A percentile compares a stretch with the other conserved stretches of the same genome.
phyloP scores from a whole-genome alignment of 2,329 filamentous ascomycete species.

The Pyricularia sp. region DNA sequence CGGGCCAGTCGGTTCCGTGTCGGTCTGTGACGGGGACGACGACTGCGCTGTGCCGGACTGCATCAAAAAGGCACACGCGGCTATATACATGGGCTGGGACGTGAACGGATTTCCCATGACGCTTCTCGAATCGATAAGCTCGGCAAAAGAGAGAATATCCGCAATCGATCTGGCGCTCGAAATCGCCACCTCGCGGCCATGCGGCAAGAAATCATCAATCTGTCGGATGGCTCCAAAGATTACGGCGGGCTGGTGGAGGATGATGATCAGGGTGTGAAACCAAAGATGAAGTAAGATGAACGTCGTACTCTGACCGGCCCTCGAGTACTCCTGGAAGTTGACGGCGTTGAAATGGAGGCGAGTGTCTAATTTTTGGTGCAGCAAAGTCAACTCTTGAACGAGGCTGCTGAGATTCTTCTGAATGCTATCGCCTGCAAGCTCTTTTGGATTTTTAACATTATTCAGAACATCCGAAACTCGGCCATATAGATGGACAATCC shows the following conservation, averaged over 20 bases:
- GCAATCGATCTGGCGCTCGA: conserved; percentile 85
- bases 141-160: conserved; percentile 75
- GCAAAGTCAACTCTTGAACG: conserved; percentile 49
- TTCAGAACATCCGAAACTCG: conserved; percentile 76
- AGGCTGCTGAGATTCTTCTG: conserved; percentile 62
- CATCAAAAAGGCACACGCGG: conserved; percentile 76
- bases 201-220: conserved; percentile 60
- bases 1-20: conserved; percentile 16
- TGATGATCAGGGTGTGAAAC: conserved; percentile 78
- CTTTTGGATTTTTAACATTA: conserved; percentile 58
- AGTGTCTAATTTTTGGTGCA: conserved; percentile 28
- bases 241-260: conserved; percentile 72
- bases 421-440: conserved; percentile 64
- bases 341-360: conserved; percentile 70
- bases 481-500: conserved; percentile 77
- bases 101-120: conserved; percentile 83
- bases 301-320: conserved; percentile 68
- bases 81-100: conserved; percentile 83
- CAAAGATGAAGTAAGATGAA: conserved; percentile 81
- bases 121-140: conserved; percentile 73
- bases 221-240: conserved; percentile 48
- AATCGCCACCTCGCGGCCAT: conserved; percentile 73
- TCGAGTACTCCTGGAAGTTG: conserved; percentile 78
- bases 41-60: conserved; percentile 58
- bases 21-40: conserved; percentile 51